Evolutionary conservation across 1,284 basidiomycete genomes (phyloP), one percentile per base, ranked within the genome.

Genomic region (Cutaneotrichosporon spelunceum): DNA sequence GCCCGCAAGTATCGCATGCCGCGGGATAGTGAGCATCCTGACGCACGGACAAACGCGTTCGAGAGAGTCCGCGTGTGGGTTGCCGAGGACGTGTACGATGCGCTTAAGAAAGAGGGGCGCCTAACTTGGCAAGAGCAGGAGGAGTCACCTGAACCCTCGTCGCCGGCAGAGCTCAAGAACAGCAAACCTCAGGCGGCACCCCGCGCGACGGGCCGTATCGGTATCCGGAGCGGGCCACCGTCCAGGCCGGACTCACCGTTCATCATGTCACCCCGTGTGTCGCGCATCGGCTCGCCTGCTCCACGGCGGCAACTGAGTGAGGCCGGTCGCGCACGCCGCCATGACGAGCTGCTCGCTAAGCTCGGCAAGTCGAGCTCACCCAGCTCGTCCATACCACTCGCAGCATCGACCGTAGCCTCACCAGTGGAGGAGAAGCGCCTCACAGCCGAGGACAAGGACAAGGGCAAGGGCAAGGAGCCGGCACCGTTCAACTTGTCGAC

Each of bases 301-400:
- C 9, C 45, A 45, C 57, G 61, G 8, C 33, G 65, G 10, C 66
- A 64, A 30, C 53, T 64, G 4, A 57, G 53, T 33, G 62, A 64
- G 45, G 63, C 59, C 0, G 66, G 62, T 0, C 52, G 66, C 1
- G 44, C 57, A 13, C 61, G 62, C 54, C 52, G 66, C 7, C 58
- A 67, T 33, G 66, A 67, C 33, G 62, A 64, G 53, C 56, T 67
- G 34, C 48, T 64, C 21, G 63, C 66, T 23, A 61, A 60, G 55
- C 53, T 67, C 10, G 61, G 56, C 13, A 19, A 39, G 11, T 36
- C 26, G 9, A 21, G 13, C 29, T n/a, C 59, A 19, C 30, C 30
- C 8, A 5, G 2, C 30, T 13, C 47, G 16, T 8, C 34, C 4
- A 3, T 34, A 47, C n/a, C 54, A 9, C 5, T 55, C 10, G 45